Evolutionary conservation across 345 rosid species (phyloP).

Genomic region (Rhodamnia rubescens): DNA sequence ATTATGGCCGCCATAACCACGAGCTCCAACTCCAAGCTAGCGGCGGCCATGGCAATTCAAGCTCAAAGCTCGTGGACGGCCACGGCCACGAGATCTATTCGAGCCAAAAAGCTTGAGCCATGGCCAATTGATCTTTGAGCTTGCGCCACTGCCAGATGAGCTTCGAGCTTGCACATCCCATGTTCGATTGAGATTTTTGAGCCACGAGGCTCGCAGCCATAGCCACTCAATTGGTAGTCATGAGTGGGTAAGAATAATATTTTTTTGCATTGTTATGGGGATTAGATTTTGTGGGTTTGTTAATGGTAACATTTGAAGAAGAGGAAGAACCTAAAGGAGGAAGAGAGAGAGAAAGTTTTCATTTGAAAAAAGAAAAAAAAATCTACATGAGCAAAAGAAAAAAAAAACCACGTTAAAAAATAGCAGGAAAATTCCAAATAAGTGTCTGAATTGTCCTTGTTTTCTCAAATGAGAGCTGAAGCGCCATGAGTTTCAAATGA

Average conservation of each 20-base stretch:
- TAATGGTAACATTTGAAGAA: background rate
- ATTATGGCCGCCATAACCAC: conserved; percentile 2
- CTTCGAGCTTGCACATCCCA: background rate
- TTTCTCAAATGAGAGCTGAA: no score
- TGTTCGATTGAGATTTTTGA: background rate
- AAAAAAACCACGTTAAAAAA: background rate
- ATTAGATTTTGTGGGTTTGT: background rate
- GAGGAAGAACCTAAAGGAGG: background rate
- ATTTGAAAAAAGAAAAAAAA: background rate
- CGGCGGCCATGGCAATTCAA: background rate
- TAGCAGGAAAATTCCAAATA: background rate
- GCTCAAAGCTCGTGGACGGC: background rate
- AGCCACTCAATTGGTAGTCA: background rate
- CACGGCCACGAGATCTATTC: no score
- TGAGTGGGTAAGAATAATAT: background rate
- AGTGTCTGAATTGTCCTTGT: no score
- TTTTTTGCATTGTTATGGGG: background rate
- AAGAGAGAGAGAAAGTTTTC: background rate
- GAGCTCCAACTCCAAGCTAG: background rate
- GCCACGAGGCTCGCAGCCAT: background rate
- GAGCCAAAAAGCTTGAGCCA: background rate
- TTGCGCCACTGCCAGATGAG: background rate
- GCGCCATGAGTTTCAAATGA: no score
- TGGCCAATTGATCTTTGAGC: background rate
- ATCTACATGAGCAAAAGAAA: no score